Evolutionary conservation across 2,329 filamentous ascomycete genomes (phyloP), one percentile per base, ranked within the genome.

Genomic region (Aspergillus candidus): DNA sequence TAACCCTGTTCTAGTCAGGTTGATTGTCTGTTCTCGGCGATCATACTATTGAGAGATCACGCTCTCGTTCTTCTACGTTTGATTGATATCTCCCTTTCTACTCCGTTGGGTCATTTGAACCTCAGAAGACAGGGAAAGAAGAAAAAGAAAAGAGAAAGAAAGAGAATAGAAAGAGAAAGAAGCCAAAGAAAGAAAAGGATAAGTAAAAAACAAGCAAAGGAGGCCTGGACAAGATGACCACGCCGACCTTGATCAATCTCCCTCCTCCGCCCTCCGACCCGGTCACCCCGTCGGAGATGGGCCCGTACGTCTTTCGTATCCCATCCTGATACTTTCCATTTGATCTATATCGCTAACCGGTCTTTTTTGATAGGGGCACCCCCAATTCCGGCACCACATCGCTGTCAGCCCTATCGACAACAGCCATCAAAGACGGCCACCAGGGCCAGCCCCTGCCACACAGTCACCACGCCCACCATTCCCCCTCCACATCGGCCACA

Each of bases 361-460:
- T 22, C 8, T 29, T 8, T 22, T 12, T 52, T n/a, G 37, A 40
- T 53, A 94, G 88, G 52, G 90, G 91, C 59, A 97, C 91, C 3
- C 91, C 91, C 3, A 96, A 93, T 53, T 94, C 88, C 54, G 85
- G 86, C 33, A 94, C 88, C 3, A 96, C 90, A 11, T 94, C 89
- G 40, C 83, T 97, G 59, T 95, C 88, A 18, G 84, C 89, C 33
- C 78, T 97, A 38, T 94, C 88, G 12, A 96, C 91, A 13, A 93
- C 88, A 11, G 91, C 91, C 40, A 95, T 95, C 75, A 95, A 96
- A 69, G 91, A 97, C 63, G 91, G 91, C 56, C 88, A 96, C 61
- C 86, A 88, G 48, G 91, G 91, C 51, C 82, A 89, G 61, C 76
- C 84, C 22, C 79, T 82, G 22, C 77, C 82, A 45, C 76, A 78